Conservation (phyloP, 2,329 filamentous ascomycete genomes). For the Byssochlamys sp. region DNA sequence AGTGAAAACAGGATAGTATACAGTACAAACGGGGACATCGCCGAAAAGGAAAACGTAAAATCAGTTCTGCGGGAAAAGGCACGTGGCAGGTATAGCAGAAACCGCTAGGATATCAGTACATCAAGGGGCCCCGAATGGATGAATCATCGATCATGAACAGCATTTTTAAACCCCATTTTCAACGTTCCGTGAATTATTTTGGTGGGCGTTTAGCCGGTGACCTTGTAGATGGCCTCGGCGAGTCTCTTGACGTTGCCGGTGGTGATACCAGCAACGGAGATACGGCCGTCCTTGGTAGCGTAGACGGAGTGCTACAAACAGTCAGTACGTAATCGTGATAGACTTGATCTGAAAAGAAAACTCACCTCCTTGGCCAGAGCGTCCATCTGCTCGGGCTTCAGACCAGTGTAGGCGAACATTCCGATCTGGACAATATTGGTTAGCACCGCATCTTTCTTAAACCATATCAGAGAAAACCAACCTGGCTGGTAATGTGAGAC, state of each 20-base stretch:
- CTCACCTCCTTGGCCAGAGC: constrained; percentile 71
- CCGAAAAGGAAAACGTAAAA: not conserved
- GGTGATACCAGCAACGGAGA: constrained; percentile 43
- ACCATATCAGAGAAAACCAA: constrained; percentile 13
- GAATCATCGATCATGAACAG: not conserved
- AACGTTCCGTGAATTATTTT: not conserved
- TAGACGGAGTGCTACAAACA: constrained; percentile 71
- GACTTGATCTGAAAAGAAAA: not conserved
- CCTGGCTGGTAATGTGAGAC: constrained; percentile 92
- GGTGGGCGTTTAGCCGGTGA: constrained; percentile 34
- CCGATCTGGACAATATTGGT: constrained; percentile 54
- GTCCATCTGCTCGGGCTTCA: constrained; percentile 86
- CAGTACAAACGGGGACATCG: not conserved
- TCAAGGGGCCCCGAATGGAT: not conserved
- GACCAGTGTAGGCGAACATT: constrained; percentile 98
- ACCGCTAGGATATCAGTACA: not conserved
- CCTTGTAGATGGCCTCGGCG: constrained; percentile 43
- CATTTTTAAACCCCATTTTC: not conserved
- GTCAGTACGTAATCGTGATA: constrained; percentile 5
- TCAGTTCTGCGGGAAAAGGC: not conserved
- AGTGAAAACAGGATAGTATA: not conserved
- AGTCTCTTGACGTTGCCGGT: constrained; percentile 41
- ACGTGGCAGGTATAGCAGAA: not conserved
- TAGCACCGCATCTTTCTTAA: not conserved
- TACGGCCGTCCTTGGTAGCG: constrained; percentile 65